A percentile compares a stretch with the other conserved stretches of the same genome.
phyloP scores from a whole-genome alignment of 2,329 filamentous ascomycete genomes.

The Tolypocladium capitatum region DNA sequence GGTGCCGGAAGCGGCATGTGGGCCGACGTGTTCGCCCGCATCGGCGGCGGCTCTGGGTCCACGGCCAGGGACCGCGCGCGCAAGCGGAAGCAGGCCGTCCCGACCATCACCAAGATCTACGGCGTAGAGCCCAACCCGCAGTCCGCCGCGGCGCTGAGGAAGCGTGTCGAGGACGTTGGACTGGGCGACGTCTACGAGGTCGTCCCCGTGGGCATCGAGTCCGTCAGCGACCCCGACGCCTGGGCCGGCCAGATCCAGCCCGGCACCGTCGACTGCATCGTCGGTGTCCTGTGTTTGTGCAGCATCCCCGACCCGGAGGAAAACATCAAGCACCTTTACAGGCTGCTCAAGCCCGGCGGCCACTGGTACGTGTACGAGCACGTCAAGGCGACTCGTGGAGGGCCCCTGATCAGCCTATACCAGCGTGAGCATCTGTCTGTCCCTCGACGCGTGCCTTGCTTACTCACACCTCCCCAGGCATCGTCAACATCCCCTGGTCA shows the following conservation, averaged over 20 bases:
- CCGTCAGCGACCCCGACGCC: constrained; percentile 27
- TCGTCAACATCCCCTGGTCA: constrained; percentile 40
- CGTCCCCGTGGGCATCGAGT: constrained; percentile 49
- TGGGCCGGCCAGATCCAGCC: constrained; percentile 34
- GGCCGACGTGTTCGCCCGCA: constrained; percentile 36
- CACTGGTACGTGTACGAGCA: constrained; percentile 53
- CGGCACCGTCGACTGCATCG: constrained; percentile 44
- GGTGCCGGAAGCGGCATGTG: constrained; percentile 49
- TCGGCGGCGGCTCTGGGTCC: constrained; percentile 7
- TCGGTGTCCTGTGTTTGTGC: constrained; percentile 49
- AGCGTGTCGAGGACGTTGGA: constrained; percentile 35
- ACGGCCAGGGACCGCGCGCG: constrained; percentile 5
- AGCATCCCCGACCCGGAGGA: constrained; percentile 46
- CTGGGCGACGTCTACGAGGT: constrained; percentile 46
- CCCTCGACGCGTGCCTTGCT: not conserved
- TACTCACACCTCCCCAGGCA: constrained; percentile 18
- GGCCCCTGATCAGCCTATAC: constrained; percentile 29
- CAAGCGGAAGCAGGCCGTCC: constrained; percentile 9
- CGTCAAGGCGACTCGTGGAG: constrained; percentile 27
- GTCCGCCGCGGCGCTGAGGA: constrained; percentile 34
- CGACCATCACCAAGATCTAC: constrained; percentile 35
- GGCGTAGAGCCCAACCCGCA: constrained; percentile 51
- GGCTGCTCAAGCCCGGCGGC: constrained; percentile 46
- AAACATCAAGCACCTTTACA: constrained; percentile 42
- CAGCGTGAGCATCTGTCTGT: constrained; percentile 30